Base-by-base conservation (phyloP, 2,329 filamentous ascomycete species). In the Hypoxylon sp. region DNA sequence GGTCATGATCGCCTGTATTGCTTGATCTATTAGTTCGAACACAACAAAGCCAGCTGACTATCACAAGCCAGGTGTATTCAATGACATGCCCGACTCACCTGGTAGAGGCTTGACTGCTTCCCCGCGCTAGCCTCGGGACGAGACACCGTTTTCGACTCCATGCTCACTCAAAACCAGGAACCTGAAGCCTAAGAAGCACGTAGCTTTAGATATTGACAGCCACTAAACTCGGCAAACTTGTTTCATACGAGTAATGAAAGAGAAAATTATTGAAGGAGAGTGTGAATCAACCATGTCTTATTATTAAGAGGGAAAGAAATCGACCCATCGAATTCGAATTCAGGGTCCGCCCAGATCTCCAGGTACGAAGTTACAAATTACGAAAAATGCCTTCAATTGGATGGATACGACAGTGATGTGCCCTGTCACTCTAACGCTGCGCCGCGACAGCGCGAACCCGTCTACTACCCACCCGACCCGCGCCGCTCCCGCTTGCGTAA, bases 1-100 rank as follows among this genome's bases (percentile, higher is more conserved):
- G 0, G 89, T 90, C 79, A 91, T 82, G 72, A 92, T 72, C 19
- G 82, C 60, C 83, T 86, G 63, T 21, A 24, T 46, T 47, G 31
- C 17, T 48, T 47, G 44, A 7, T 27, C 13, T 50, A 37, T 70
- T 54, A 56, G 61, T 63, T 44, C 32, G 15, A 51, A 50, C 15
- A 5, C 13, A 32, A 52, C n/a, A 10, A 52, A 19, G n/a, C n/a
- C 24, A 17, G 29, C n/a, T 6, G 8, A 39, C 29, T 19, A 31
- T 39, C 11, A 29, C 29, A 11, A 42, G n/a, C 10, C 17, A 31
- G 21, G 53, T 29, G 17, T 8, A 37, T 44, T 27, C 6, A 47
- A 58, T 7, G 31, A 10, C 29, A 11, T 13, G 15, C 19, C 27
- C 15, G 17, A 65, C 71, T 70, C 51, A 74, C 74, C 47, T 75